Conservation (phyloP, 2,329 filamentous ascomycete species). For the Tolypocladium ovalisporum region DNA sequence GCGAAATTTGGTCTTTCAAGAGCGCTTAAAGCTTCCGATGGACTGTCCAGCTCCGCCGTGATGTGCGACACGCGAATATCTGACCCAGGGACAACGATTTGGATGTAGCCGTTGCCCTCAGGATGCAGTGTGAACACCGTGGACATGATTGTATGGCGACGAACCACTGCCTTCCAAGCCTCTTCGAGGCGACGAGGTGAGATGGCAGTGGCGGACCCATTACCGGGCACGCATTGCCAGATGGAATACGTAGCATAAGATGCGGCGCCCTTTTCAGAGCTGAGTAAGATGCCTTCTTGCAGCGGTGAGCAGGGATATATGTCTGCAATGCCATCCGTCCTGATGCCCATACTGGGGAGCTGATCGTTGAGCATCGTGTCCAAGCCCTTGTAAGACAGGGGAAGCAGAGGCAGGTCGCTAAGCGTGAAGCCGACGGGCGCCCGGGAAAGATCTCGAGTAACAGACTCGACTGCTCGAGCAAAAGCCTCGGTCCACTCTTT, state of each 20-base stretch:
- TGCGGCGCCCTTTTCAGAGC: constrained; percentile 10
- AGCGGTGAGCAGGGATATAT: constrained; percentile 25
- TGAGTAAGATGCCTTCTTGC: constrained; percentile 25
- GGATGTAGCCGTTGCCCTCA: constrained; percentile 5
- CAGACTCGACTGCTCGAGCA: background rate
- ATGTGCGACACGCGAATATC: background rate
- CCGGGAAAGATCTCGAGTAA: background rate
- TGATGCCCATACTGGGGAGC: constrained; percentile 1
- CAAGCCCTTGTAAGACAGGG: constrained; percentile 3
- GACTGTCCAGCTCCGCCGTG: background rate
- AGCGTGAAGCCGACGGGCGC: constrained; percentile 11
- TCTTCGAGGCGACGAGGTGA: constrained; percentile 1
- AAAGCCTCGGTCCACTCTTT: constrained; percentile 3
- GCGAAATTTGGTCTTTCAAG: constrained; percentile 1
- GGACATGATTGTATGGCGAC: constrained; percentile 2
- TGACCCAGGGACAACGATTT: constrained; percentile 3
- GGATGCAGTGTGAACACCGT: constrained; percentile 5
- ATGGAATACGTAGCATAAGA: constrained; percentile 10
- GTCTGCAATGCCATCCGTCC: constrained; percentile 1
- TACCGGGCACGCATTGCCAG: constrained; percentile 5
- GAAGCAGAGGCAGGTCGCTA: constrained; percentile 21
- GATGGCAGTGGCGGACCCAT: background rate
- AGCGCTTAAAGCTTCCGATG: background rate
- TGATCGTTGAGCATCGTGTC: constrained; percentile 1
- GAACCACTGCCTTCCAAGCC: constrained; percentile 6